phyloP scores from a whole-genome alignment of 495 filamentous ascomycete genomes.

The Bathelium albidoporum region DNA sequence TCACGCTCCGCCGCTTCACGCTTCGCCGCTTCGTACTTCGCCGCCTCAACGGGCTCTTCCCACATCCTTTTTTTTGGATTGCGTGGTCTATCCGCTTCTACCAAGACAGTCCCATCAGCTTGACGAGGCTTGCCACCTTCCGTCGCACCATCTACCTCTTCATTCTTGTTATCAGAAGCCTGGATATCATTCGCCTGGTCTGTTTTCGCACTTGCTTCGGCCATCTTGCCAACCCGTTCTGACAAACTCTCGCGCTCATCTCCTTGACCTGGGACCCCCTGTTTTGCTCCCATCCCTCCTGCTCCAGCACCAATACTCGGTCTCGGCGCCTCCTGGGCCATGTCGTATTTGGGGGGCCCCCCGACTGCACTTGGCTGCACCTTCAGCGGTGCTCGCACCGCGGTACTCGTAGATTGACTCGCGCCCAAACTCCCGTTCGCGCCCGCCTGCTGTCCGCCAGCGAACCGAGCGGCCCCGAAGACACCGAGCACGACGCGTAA shows the following conservation, averaged over 20 bases:
- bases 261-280: constrained; percentile 14
- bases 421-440: background rate
- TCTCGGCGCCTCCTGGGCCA: constrained; percentile 12
- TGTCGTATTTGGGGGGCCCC: constrained; percentile 23
- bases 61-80: constrained; percentile 83
- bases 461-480: constrained; percentile 11
- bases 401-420: no score
- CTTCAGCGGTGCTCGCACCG: constrained; percentile 27
- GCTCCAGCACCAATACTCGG: constrained; percentile 24
- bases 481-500: constrained; percentile 4
- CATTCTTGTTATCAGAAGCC: constrained; percentile 24
- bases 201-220: constrained; percentile 40
- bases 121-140: constrained; percentile 14
- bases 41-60: constrained; percentile 46
- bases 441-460: background rate
- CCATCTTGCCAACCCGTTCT: constrained; percentile 46
- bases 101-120: constrained; percentile 32
- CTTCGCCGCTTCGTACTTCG: constrained; percentile 29
- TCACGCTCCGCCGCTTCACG: constrained; percentile 24
- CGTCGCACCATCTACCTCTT: constrained; percentile 32
- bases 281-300: constrained; percentile 31
- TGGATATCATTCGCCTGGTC: constrained; percentile 2
- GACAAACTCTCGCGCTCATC: constrained; percentile 36
- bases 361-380: constrained; percentile 34
- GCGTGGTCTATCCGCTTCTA: constrained; percentile 32